Evolutionary conservation across 2,329 filamentous ascomycete genomes (phyloP), one percentile per base, ranked within the genome.

Genomic region (Penicillium sp.): DNA sequence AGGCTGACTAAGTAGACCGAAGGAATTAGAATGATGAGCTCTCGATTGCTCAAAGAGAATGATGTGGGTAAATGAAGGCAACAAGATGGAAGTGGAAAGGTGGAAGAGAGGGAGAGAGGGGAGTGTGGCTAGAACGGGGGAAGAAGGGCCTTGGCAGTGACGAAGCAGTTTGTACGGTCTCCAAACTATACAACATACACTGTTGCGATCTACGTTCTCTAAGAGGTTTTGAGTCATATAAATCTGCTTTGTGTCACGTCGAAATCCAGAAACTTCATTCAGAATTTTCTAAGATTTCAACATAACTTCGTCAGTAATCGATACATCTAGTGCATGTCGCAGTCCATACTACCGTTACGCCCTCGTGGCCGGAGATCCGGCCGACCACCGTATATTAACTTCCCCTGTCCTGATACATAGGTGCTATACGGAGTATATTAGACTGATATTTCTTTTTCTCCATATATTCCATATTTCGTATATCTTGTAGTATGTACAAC

Each of bases 101-200:
- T 47, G 52, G 43, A 47, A 51, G 44, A 36, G 48, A 50, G 48
- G 41, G 42, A 54, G 58, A 54, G 61, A 23, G 57, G 57, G 56
- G 47, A 56, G 51, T 60, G 61, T 65, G 62, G 62, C 61, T 63
- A 51, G 61, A 65, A 60, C 57, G 59, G 61, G 62, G 51, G 36
- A 41, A 18, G 14, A 42, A 49, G 45, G 53, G 61, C 53, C 62
- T 65, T 65, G 63, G 62, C 63, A 63, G 61, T 64, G 63, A 64
- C 57, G 62, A 64, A 62, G 62, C 62, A 32, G 46, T 30, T 49
- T 43, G 39, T 48, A 41, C 35, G n/a, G 44, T 27, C 11, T 34
- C 46, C 44, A 40, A 53, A 53, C 39, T 43, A 26, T 43, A 50
- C 32, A 36, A 13, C 19, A 19, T 16, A 4, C 35, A 32, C 6